These are phyloP conservation scores for Wickerhamomyces sp. DNA, from an alignment of 1,139 yeast species.

Conservation along the genomic window DNA sequence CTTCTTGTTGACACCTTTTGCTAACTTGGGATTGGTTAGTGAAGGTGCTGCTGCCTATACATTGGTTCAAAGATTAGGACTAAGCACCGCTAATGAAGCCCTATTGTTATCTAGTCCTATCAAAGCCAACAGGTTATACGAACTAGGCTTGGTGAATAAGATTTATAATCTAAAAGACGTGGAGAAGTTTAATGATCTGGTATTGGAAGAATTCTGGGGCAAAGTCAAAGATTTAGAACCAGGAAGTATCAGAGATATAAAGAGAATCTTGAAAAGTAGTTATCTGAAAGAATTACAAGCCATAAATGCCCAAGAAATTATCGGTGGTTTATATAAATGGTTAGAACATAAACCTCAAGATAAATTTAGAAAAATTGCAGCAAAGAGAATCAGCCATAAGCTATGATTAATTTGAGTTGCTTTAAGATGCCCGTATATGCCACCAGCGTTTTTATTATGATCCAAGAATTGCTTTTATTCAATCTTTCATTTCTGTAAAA, in stretches of 20 bases:
- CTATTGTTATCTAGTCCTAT: slow-evolving; percentile 67
- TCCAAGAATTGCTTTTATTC: too few relatives aligned
- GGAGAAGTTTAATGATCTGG: slow-evolving; percentile 57
- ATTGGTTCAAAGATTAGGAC: slow-evolving; percentile 65
- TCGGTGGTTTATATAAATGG: slow-evolving; percentile 68
- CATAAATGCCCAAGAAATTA: slow-evolving; percentile 62
- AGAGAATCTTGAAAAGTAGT: slow-evolving; percentile 45
- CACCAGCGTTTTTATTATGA: background rate
- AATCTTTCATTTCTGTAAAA: slow-evolving; percentile 1
- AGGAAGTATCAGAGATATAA: slow-evolving; percentile 59
- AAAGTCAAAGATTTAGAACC: slow-evolving; percentile 49
- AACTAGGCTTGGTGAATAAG: slow-evolving; percentile 61
- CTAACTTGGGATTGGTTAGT: slow-evolving; percentile 77
- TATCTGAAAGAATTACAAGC: slow-evolving; percentile 42
- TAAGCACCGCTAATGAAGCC: slow-evolving; percentile 72
- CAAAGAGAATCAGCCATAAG: slow-evolving; percentile 59
- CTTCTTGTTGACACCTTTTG: slow-evolving; percentile 70
- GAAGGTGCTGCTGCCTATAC: slow-evolving; percentile 80
- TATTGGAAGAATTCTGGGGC: slow-evolving; percentile 42
- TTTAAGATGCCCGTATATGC: too few relatives aligned
- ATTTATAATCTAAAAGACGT: slow-evolving; percentile 42
- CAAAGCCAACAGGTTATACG: slow-evolving; percentile 50
- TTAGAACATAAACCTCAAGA: slow-evolving; percentile 69
- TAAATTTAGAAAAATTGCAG: slow-evolving; percentile 54
- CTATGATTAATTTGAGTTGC: too few relatives aligned